Evolutionary conservation across 805 yeast species (phyloP), one percentile per base, ranked within the genome.

Genomic region (Candida namnaoensis): DNA sequence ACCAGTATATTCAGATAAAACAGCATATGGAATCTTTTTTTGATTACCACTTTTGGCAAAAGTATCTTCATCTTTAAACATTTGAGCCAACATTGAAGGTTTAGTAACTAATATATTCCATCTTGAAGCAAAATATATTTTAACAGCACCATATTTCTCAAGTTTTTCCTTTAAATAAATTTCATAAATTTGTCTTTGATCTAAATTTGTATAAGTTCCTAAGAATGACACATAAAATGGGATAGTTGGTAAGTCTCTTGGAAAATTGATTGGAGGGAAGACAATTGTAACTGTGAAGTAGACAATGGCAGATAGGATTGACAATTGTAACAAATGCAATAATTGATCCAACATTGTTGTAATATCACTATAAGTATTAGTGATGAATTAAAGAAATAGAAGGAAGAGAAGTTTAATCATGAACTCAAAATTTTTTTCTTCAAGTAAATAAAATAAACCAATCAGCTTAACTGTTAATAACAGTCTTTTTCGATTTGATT

Each of bases 1-100:
- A 0, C 83, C 83, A 1, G 81, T 73, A 45, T 77, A 78, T 4
- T 65, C 61, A 1, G 80, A 69, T 27, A 76, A 49, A 7, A 76
- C 74, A 7, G 80, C 66, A 43, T 72, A 62, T 0, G 82, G 81
- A 15, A 76, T 74, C 51, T 78, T 78, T 43, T 68, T 65, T 19
- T 75, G 79, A 43, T 78, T 78, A 0, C 83, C 83, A 50, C 80
- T 74, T 46, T 78, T 78, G 5, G 74, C 76, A 56, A 66, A 78
- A 1, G 65, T 55, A 15, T 67, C 61, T 43, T 76, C 80, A 40
- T 74, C 65, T 47, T 64, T 70, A 45, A 76, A 66, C 7, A 77
- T 53, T 41, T 71, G 71, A 6, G 57, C 53, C 45, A 78, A 55
- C 40, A 56, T 65, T 30, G 68, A 67, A 3, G 82, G 82, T 38